phyloP scores from a whole-genome alignment of 2,329 filamentous ascomycete genomes.

The Fusarium beomiforme region DNA sequence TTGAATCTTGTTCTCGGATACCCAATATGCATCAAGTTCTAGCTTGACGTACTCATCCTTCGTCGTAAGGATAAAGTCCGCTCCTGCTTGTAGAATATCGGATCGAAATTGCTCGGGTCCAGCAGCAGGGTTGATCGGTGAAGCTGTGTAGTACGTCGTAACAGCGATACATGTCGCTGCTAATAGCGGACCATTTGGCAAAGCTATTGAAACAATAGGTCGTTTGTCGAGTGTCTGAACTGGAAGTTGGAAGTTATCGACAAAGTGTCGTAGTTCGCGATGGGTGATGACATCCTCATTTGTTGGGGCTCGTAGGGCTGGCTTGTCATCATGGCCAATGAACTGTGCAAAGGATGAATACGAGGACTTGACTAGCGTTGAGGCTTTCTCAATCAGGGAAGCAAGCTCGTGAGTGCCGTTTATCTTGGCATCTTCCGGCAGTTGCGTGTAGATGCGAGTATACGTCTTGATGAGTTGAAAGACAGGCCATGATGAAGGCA shows the following conservation, averaged over 20 bases:
- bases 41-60: not conserved
- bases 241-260: not conserved
- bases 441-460: not conserved
- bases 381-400: not conserved
- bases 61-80: conserved; percentile 1
- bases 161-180: conserved; percentile 12
- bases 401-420: not conserved
- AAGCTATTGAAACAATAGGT: not conserved
- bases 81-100: conserved; percentile 1
- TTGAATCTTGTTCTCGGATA: not conserved
- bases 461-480: conserved; percentile 9
- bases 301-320: not conserved
- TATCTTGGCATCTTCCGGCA: not conserved
- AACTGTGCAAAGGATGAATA: conserved; percentile 6
- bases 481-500: not conserved
- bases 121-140: conserved; percentile 7
- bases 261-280: not conserved
- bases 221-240: fast-evolving
- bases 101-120: conserved; percentile 9
- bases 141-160: conserved; percentile 8
- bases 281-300: not conserved
- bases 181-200: not conserved
- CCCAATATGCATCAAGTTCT: not conserved
- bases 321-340: not conserved
- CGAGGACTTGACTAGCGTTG: not conserved